A percentile compares a stretch with the other conserved stretches of the same genome.
Evolutionary conservation across 2,329 filamentous ascomycete genomes (phyloP).

Genomic region (Aureobasidium uvarum): DNA sequence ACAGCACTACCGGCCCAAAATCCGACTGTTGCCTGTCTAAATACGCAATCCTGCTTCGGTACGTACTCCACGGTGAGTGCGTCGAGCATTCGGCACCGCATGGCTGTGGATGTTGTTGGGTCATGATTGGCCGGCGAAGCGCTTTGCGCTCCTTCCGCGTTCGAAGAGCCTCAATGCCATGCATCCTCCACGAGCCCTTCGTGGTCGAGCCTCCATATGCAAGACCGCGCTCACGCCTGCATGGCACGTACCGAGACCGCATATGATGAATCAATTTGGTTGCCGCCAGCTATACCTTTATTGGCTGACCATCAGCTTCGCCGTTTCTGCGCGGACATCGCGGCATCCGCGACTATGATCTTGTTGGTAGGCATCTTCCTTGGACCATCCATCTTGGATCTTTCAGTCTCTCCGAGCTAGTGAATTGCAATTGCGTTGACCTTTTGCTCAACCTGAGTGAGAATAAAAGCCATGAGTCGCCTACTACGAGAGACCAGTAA

Average conservation of each 20-base stretch:
- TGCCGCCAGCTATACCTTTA: neutral
- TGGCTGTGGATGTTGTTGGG: neutral
- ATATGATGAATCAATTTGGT: constrained; percentile 2
- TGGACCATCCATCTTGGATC: neutral
- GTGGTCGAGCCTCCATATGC: neutral
- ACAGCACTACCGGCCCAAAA: neutral
- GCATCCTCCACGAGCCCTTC: neutral
- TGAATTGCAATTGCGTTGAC: neutral
- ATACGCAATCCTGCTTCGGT: neutral
- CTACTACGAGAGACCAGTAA: neutral
- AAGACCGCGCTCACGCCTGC: neutral
- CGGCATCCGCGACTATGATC: neutral
- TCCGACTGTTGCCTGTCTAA: neutral
- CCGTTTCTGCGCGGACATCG: neutral
- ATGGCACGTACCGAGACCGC: neutral
- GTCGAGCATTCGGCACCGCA: neutral
- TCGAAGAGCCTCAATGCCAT: neutral
- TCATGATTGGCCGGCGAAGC: constrained; percentile 7
- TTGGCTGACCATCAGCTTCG: neutral
- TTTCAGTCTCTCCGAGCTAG: neutral
- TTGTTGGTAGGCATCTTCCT: neutral
- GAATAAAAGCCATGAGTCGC: neutral
- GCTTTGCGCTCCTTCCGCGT: neutral
- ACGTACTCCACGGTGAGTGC: neutral
- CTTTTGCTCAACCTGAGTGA: neutral